Conservation (phyloP, 305 asterid genomes). For the Fraxinus velutina region DNA sequence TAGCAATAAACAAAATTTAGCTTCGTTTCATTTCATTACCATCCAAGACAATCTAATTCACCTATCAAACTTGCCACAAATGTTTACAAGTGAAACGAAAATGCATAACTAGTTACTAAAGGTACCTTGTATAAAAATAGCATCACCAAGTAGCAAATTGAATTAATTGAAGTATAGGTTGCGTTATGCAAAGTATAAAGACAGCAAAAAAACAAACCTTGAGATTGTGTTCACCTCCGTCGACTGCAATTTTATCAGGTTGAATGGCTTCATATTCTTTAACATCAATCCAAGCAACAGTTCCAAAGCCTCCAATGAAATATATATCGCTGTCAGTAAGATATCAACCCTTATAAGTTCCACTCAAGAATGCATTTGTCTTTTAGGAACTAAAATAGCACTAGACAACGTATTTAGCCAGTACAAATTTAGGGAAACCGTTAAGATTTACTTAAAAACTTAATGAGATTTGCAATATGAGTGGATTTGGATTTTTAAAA, state of each 20-base stretch:
- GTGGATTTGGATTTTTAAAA: not conserved
- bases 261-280: slow-evolving; percentile 74
- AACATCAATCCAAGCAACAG: slow-evolving; percentile 95
- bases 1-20: not conserved
- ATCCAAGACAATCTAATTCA: not conserved
- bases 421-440: not conserved
- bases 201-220: slow-evolving; percentile 43
- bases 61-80: not conserved
- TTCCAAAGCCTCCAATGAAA: slow-evolving; percentile 95
- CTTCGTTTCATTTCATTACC: not conserved
- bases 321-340: slow-evolving; percentile 71
- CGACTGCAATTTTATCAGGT: slow-evolving; percentile 87
- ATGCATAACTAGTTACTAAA: not conserved
- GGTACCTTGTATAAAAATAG: not conserved
- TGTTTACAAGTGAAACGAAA: not conserved
- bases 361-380: not conserved
- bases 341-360: slow-evolving; percentile 14
- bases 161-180: not conserved
- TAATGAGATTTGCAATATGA: not conserved
- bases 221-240: slow-evolving; percentile 85
- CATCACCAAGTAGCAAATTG: not conserved
- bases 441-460: not conserved
- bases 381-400: not conserved
- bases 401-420: not conserved
- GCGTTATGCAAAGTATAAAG: not conserved